These are phyloP conservation scores for Dothideomycetes sp. DNA, from an alignment of 2,329 filamentous ascomycete genomes.

Conservation along the genomic window DNA sequence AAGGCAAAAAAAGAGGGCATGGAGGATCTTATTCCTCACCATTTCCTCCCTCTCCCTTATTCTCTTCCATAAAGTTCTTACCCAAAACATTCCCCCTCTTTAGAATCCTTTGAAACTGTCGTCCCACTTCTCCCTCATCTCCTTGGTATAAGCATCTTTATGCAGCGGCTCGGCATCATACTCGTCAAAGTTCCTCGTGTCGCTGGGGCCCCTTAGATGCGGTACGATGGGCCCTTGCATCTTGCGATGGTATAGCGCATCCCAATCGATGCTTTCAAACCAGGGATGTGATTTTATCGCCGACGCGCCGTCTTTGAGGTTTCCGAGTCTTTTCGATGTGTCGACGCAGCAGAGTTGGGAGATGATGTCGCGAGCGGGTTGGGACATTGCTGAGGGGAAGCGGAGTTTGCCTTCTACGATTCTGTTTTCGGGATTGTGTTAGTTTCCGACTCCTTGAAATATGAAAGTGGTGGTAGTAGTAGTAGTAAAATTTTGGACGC, in stretches of 20 bases:
- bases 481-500: too few species aligned
- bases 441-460: background rate
- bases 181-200: conserved; percentile 72
- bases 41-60: too few species aligned
- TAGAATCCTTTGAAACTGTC: conserved; percentile 63
- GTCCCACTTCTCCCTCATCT: conserved; percentile 61
- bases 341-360: conserved; percentile 69
- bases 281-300: conserved; percentile 69
- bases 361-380: conserved; percentile 65
- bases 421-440: conserved; percentile 37
- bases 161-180: conserved; percentile 68
- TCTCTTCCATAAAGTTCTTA: too few species aligned
- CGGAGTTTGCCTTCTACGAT: conserved; percentile 70
- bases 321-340: conserved; percentile 67
- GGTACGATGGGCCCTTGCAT: conserved; percentile 64
- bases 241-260: conserved; percentile 56
- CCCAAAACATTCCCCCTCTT: too few species aligned
- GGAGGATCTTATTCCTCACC: too few species aligned
- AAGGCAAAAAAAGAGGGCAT: too few species aligned
- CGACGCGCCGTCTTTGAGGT: conserved; percentile 63
- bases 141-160: conserved; percentile 58
- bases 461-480: background rate
- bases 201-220: conserved; percentile 61
- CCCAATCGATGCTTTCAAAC: conserved; percentile 66
- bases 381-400: conserved; percentile 61